A percentile compares a stretch with the other conserved stretches of the same genome.
These are phyloP conservation scores for Microglena sp. DNA, from an alignment of 139 green algal species.

Conservation along the genomic window DNA sequence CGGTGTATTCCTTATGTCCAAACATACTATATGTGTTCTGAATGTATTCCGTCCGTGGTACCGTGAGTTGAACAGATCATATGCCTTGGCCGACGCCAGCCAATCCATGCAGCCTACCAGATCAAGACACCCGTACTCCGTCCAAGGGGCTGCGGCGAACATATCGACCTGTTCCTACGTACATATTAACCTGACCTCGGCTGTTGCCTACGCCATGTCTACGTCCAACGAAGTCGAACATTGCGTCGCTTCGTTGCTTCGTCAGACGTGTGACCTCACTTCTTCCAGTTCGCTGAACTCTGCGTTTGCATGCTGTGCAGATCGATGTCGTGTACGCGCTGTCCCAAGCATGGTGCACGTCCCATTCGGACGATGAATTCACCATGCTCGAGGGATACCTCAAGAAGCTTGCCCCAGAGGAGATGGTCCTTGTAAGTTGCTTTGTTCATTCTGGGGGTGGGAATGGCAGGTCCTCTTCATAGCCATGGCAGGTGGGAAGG, in stretches of 20 bases:
- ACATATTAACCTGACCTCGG: not conserved
- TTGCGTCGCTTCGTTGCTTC: not conserved
- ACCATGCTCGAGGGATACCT: slow-evolving; percentile 66
- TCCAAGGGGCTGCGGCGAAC: too few relatives aligned
- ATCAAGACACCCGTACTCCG: not conserved
- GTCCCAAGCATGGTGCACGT: slow-evolving; percentile 52
- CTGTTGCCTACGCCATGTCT: not conserved
- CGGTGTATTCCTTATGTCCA: too few relatives aligned
- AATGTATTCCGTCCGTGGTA: too few relatives aligned
- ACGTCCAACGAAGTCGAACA: not conserved
- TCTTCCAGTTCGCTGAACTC: not conserved
- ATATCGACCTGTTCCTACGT: too few relatives aligned
- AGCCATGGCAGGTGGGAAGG: too few relatives aligned
- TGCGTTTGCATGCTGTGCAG: slow-evolving; percentile 11
- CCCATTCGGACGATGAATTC: slow-evolving; percentile 56
- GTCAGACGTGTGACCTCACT: too few relatives aligned
- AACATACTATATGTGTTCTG: too few relatives aligned
- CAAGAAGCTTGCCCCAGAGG: slow-evolving; percentile 55
- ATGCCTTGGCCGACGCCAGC: too few relatives aligned
- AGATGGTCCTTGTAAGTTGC: slow-evolving; percentile 71
- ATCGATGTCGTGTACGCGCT: slow-evolving; percentile 78
- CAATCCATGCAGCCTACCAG: too few relatives aligned
- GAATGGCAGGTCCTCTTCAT: too few relatives aligned
- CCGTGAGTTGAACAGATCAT: too few relatives aligned
- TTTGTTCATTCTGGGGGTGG: too few relatives aligned